phyloP scores from a whole-genome alignment of 2,329 filamentous ascomycete genomes.

The Fusarium goolgardi region DNA sequence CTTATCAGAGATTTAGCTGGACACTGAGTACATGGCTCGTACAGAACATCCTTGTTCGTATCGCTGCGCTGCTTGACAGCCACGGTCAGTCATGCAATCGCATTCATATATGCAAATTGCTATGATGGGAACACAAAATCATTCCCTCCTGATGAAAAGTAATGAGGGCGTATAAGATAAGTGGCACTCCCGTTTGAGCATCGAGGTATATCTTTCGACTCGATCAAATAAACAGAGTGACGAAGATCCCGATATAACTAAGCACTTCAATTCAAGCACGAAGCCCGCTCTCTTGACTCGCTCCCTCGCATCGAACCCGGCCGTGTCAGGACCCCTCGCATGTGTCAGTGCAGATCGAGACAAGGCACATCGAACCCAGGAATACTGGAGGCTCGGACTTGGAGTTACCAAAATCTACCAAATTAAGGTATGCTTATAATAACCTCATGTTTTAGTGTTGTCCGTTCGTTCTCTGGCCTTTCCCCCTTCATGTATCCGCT shows the following conservation, averaged over 20 bases:
- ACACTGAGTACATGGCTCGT: conserved; percentile 32
- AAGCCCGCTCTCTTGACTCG: neutral
- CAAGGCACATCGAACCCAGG: conserved; percentile 8
- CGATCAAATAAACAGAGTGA: conserved; percentile 4
- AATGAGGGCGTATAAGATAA: conserved; percentile 42
- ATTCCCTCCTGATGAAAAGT: conserved; percentile 12
- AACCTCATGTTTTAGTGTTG: neutral
- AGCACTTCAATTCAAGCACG: neutral
- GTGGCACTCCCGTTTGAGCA: conserved; percentile 30
- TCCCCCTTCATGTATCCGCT: conserved; percentile 10
- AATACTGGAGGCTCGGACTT: conserved; percentile 18
- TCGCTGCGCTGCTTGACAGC: conserved; percentile 29
- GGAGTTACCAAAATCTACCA: conserved; percentile 10
- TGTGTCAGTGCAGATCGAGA: conserved; percentile 26
- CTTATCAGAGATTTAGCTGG: conserved; percentile 11
- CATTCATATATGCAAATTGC: conserved; percentile 26
- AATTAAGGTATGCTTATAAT: conserved; percentile 17
- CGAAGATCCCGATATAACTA: neutral
- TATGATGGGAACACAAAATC: conserved; percentile 32
- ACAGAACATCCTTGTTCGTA: conserved; percentile 33
- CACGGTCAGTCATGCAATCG: conserved; percentile 27
- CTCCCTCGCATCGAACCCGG: conserved; percentile 1
- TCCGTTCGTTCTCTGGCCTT: neutral
- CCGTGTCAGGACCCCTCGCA: conserved; percentile 24
- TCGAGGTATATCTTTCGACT: conserved; percentile 1